These are phyloP conservation scores for Neurospora sp. DNA, from an alignment of 495 filamentous ascomycete genomes.

Conservation along the genomic window DNA sequence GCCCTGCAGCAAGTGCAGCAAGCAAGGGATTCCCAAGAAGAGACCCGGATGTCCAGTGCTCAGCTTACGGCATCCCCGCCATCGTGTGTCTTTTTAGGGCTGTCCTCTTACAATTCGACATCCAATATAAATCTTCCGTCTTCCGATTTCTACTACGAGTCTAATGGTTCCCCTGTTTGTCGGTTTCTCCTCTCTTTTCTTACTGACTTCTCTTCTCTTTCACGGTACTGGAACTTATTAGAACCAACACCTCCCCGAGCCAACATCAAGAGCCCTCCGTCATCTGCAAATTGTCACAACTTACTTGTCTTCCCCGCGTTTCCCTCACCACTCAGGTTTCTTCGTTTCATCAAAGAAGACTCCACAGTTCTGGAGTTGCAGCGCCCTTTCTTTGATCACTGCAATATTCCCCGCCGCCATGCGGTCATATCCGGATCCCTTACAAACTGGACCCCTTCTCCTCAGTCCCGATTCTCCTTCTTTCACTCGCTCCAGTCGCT, in stretches of 20 bases:
- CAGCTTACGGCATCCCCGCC: slow-evolving; percentile 3
- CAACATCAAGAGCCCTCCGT: not conserved
- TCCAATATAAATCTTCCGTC: not conserved
- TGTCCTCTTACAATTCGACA: not conserved
- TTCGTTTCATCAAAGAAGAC: not conserved
- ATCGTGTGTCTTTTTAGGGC: not conserved
- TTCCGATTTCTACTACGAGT: not conserved
- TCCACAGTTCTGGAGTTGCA: not conserved
- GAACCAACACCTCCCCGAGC: not conserved
- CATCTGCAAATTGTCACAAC: not conserved
- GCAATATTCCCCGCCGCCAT: not conserved
- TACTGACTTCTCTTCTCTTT: not conserved
- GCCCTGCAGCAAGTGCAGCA: not conserved
- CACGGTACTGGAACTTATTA: not conserved
- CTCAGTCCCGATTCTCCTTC: not conserved
- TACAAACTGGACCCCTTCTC: not conserved
- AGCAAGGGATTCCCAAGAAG: not conserved
- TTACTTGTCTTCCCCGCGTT: not conserved
- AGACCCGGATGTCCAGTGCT: not conserved
- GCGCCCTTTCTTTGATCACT: not conserved
- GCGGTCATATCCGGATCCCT: not conserved
- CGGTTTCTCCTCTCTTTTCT: slow-evolving; percentile 1
- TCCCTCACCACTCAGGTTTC: not conserved
- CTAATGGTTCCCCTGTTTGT: not conserved
- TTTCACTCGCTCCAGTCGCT: not conserved